Evolutionary conservation across 1,284 basidiomycete genomes (phyloP), one percentile per base, ranked within the genome.

Genomic region (Cutaneotrichosporon dermatis): DNA sequence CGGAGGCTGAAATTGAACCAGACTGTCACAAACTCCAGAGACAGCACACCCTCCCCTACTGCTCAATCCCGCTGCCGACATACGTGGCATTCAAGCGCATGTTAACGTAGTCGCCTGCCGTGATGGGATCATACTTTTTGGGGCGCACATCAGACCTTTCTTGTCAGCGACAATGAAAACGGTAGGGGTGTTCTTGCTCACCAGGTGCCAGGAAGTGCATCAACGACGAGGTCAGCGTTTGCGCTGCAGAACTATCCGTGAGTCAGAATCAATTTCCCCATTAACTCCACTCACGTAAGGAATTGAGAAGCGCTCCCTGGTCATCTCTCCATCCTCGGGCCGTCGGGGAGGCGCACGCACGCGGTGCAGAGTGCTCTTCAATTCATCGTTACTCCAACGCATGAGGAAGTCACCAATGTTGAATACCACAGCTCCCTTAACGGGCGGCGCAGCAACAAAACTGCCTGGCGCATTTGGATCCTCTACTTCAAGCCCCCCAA

Each of bases 371-470:
- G 84, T 84, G 60, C 84, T 85, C 63, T 82, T 81, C 36, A 86
- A 82, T 3, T 76, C 80, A 66, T 85, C 84, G 65, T 86, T 85
- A 0, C 82, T 82, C 84, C 85, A 86, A 63, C 84, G 75, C 82
- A 83, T 83, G 60, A 86, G 70, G 62, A 85, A 82, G 66, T 86
- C 84, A 4, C 83, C 84, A 4, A 84, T 84, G 65, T 86, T 86
- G 54, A 86, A 82, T 13, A 85, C 76, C n/a, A 85, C 73, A 0
- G 83, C 79, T 2, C 81, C 82, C 6, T 80, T 76, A 4, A 85
- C 69, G 0, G 83, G 82, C 2, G 79, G 78, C 4, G 81, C 83
- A 16, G 80, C 76, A 78, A 76, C 69, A 66, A 84, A 86, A 1
- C 66, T 61, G 3, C 82, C 83, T 1, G 82, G 80, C 7, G 51